phyloP scores from a whole-genome alignment of 208 protist genomes.

The Novymonas esmeraldas region DNA sequence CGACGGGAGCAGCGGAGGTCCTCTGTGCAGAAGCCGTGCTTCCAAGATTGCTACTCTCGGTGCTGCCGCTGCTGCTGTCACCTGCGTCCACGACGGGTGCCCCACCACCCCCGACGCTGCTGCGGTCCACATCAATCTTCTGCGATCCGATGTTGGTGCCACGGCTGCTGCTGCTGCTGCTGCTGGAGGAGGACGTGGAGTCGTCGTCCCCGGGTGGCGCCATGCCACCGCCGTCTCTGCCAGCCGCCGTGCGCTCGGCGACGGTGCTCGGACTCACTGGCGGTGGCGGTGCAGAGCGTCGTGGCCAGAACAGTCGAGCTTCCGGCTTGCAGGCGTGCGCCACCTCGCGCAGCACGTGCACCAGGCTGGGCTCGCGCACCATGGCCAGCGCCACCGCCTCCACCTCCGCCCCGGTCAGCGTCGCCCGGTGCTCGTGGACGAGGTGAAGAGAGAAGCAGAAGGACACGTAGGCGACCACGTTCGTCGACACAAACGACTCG shows the following conservation, averaged over 20 bases:
- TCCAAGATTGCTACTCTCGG: too few species aligned
- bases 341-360: conserved; percentile 12
- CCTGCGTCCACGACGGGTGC: too few species aligned
- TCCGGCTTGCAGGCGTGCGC: conserved; percentile 32
- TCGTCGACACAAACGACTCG: conserved; percentile 16
- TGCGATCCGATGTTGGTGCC: too few species aligned
- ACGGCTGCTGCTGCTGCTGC: too few species aligned
- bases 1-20: too few species aligned
- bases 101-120: too few species aligned
- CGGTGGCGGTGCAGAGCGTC: background rate
- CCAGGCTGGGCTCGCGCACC: conserved; percentile 9
- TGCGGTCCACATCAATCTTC: too few species aligned
- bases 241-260: background rate
- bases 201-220: background rate
- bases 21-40: too few species aligned
- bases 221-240: background rate
- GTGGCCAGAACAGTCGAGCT: conserved; percentile 25
- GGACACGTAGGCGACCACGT: conserved; percentile 12
- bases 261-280: too few species aligned
- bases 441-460: conserved; percentile 22
- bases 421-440: conserved; percentile 20
- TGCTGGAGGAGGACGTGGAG: background rate
- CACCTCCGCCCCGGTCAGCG: conserved; percentile 44
- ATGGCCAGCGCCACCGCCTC: conserved; percentile 28
- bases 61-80: too few species aligned